These are phyloP conservation scores for Plasmodium billcollinsi DNA, from an alignment of 169 alveolate species.

Conservation along the genomic window DNA sequence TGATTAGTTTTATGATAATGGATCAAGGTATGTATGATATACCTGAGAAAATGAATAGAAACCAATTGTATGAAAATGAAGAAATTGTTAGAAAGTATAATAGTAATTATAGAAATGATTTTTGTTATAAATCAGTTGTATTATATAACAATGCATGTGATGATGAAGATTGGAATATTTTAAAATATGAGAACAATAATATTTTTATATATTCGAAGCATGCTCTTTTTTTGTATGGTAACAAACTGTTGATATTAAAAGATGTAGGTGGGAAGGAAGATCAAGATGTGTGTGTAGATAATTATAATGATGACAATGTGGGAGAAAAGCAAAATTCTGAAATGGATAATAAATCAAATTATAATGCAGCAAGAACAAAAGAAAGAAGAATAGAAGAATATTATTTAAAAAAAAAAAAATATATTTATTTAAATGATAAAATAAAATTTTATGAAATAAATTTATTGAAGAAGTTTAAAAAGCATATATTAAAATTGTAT, in stretches of 20 bases:
- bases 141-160: constrained; percentile 15
- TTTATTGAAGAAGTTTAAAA: background rate
- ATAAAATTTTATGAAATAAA: background rate
- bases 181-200: constrained; percentile 15
- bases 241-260: constrained; percentile 26
- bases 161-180: constrained; percentile 40
- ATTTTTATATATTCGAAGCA: constrained; percentile 36
- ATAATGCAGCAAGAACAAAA: too few species aligned
- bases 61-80: too few species aligned
- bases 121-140: constrained; percentile 39
- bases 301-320: too few species aligned
- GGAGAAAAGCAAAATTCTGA: background rate
- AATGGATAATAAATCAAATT: background rate
- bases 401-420: background rate
- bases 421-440: background rate
- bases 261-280: background rate
- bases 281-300: background rate
- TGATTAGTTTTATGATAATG: constrained; percentile 46
- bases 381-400: background rate
- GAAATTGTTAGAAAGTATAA: too few species aligned
- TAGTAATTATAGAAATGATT: background rate
- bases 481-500: too few species aligned
- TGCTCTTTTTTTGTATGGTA: constrained; percentile 26
- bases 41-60: too few species aligned
- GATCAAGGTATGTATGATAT: background rate